phyloP scores from a whole-genome alignment of 371 early-diverging fungal genomes.

The Circinella minor region DNA sequence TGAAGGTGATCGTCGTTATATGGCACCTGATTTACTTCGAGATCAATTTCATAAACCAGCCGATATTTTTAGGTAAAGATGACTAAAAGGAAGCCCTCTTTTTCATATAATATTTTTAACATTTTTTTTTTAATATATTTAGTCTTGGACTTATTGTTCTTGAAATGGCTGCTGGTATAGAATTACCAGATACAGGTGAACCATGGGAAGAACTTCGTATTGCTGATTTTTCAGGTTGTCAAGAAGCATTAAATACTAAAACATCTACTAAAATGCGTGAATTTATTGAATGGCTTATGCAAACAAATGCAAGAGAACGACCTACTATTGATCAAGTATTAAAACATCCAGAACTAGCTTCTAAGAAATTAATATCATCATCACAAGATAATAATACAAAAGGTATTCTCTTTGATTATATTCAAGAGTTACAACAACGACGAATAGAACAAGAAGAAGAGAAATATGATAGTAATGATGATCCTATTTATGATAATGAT shows the following conservation, averaged over 20 bases:
- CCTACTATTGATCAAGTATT: conserved; percentile 23
- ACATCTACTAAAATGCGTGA: conserved; percentile 16
- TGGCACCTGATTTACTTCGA: conserved; percentile 92
- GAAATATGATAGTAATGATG: not conserved
- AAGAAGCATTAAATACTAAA: not conserved
- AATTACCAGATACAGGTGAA: conserved; percentile 84
- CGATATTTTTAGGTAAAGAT: conserved; percentile 86
- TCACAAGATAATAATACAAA: not conserved
- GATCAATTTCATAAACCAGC: conserved; percentile 80
- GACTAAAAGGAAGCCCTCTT: not conserved
- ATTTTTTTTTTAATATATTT: not conserved
- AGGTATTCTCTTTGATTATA: conserved; percentile 15
- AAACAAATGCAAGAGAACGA: conserved; percentile 13
- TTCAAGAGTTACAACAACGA: not conserved
- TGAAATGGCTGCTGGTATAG: conserved; percentile 82
- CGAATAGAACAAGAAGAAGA: not conserved
- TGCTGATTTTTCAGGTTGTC: conserved; percentile 69
- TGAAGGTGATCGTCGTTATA: conserved; percentile 96
- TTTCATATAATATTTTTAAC: not conserved
- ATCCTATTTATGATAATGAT: no score
- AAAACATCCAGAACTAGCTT: conserved; percentile 5
- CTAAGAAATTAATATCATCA: not conserved
- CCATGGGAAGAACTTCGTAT: conserved; percentile 85
- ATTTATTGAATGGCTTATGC: conserved; percentile 19
- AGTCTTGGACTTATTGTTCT: conserved; percentile 92